Evolutionary conservation across 106 monocot genomes (phyloP).

Genomic region (Gastrodia elata): DNA sequence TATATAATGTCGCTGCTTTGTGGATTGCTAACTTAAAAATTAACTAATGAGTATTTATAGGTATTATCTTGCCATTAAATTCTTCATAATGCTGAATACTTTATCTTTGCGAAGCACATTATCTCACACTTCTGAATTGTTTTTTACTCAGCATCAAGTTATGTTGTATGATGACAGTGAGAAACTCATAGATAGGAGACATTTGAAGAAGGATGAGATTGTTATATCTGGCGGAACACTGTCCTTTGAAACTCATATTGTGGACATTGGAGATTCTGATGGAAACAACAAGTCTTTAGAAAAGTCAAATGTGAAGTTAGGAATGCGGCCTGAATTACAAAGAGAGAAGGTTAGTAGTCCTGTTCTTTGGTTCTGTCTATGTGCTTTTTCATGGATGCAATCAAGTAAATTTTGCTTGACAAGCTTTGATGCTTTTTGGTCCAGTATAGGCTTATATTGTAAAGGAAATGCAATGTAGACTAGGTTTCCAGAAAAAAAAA

Average conservation of each 20-base stretch:
- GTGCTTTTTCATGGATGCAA: not conserved
- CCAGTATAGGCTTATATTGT: not conserved
- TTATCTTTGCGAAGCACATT: not conserved
- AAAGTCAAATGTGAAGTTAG: slow-evolving; percentile 6
- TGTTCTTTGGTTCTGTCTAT: not conserved
- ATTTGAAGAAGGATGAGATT: slow-evolving; percentile 50
- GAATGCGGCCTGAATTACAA: not conserved
- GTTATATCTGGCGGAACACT: slow-evolving; percentile 46
- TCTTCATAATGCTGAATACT: not conserved
- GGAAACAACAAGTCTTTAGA: slow-evolving; percentile 5
- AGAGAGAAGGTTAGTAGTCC: not conserved
- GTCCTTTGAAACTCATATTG: slow-evolving; percentile 60
- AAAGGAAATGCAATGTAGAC: not conserved
- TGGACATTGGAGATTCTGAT: slow-evolving; percentile 50
- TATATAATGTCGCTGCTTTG: not conserved
- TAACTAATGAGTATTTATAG: not conserved
- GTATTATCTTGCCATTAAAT: not conserved
- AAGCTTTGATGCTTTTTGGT: not conserved
- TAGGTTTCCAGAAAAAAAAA: not conserved
- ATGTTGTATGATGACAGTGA: slow-evolving; percentile 55
- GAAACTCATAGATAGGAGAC: slow-evolving; percentile 55
- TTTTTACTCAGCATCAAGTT: slow-evolving; percentile 25
- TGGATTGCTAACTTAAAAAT: not conserved
- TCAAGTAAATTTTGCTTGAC: not conserved
- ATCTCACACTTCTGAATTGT: not conserved